Evolutionary conservation across 768 basidiomycete species (phyloP).

Genomic region (Suillus occidentalis): DNA sequence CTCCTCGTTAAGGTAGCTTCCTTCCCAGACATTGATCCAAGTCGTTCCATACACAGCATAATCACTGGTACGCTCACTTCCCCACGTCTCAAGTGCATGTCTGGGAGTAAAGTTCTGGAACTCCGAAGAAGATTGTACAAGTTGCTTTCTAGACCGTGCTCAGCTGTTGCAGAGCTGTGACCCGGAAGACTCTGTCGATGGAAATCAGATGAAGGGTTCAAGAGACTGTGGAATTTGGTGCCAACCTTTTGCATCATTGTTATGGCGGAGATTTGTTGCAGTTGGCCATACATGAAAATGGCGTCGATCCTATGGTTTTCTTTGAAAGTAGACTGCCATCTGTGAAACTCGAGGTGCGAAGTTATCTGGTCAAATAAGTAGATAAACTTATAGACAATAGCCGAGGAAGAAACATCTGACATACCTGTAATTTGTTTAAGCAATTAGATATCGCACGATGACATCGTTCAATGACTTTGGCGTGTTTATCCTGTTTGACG

Average conservation of each 20-base stretch:
- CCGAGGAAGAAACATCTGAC: neutral
- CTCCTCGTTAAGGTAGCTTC: slow-evolving; percentile 51
- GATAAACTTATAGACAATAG: neutral
- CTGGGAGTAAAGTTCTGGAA: slow-evolving; percentile 48
- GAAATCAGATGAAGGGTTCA: neutral
- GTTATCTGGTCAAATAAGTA: slow-evolving; percentile 36
- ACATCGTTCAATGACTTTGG: slow-evolving; percentile 45
- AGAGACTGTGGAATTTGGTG: neutral
- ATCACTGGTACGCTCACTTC: slow-evolving; percentile 53
- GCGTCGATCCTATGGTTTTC: slow-evolving; percentile 38
- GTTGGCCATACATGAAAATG: slow-evolving; percentile 33
- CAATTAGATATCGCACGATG: slow-evolving; percentile 47
- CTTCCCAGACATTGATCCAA: slow-evolving; percentile 57
- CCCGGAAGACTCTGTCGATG: slow-evolving; percentile 26
- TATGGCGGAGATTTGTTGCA: slow-evolving; percentile 40
- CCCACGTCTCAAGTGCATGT: slow-evolving; percentile 50
- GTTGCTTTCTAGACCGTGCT: slow-evolving; percentile 47
- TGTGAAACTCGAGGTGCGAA: slow-evolving; percentile 45
- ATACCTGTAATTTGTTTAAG: slow-evolving; percentile 47
- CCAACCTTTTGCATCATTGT: slow-evolving; percentile 49
- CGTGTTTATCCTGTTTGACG: slow-evolving; percentile 44
- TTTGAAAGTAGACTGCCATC: slow-evolving; percentile 49
- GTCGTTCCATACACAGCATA: slow-evolving; percentile 52
- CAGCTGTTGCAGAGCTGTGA: slow-evolving; percentile 18
- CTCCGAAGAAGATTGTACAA: slow-evolving; percentile 49